These are phyloP conservation scores for Wakefieldia striispora DNA, from an alignment of 768 basidiomycete genomes.

Conservation along the genomic window DNA sequence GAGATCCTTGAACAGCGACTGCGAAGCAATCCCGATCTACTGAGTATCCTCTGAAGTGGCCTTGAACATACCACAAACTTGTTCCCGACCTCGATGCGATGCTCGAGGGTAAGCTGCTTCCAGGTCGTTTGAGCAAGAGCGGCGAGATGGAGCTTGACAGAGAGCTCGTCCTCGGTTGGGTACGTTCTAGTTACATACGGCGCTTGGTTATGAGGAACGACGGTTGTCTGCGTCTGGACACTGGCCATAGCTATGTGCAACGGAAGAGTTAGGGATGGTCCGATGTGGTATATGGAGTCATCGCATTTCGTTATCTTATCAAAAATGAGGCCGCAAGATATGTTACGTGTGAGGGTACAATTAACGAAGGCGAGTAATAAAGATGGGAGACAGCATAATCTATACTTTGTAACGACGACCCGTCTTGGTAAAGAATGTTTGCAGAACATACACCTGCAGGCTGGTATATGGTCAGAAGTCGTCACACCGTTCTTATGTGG, in stretches of 20 bases:
- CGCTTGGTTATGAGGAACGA: conserved; percentile 77
- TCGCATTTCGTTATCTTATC: conserved; percentile 13
- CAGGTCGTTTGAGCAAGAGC: conserved; percentile 72
- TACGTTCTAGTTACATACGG: conserved; percentile 57
- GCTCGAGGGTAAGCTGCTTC: conserved; percentile 54
- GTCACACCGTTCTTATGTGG: not conserved
- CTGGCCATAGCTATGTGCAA: conserved; percentile 15
- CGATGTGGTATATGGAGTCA: no score
- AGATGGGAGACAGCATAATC: conserved; percentile 8
- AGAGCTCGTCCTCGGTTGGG: conserved; percentile 57
- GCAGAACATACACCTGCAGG: conserved; percentile 86
- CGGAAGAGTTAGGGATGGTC: no score
- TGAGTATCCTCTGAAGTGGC: not conserved
- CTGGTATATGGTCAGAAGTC: conserved; percentile 39
- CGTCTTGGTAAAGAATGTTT: conserved; percentile 96
- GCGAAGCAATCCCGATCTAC: not conserved
- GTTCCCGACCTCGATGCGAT: conserved; percentile 68
- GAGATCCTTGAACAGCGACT: conserved; percentile 49
- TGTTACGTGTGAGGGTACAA: no score
- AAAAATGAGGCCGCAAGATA: no score
- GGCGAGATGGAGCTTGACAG: conserved; percentile 54
- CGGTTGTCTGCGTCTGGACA: conserved; percentile 64
- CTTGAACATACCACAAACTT: conserved; percentile 61
- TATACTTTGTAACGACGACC: conserved; percentile 88
- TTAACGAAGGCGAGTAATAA: conserved; percentile 1